Base-by-base conservation (phyloP, 352 stramenopile species). In the Blastocystis sp. region DNA sequence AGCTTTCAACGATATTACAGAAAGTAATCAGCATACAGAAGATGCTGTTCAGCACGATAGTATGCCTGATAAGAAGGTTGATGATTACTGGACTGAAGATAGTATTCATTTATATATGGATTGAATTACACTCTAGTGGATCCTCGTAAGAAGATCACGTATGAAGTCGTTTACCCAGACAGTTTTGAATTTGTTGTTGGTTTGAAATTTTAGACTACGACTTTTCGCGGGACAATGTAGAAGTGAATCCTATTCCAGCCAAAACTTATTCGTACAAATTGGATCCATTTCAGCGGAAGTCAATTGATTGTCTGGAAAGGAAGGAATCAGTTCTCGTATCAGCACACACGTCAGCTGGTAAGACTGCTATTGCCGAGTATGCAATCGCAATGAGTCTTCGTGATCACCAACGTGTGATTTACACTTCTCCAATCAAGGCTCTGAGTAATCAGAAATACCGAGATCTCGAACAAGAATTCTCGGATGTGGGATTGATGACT, bases 401-500 rank as follows among this genome's bases (percentile, higher is more conserved):
- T 39, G 91, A 96, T 81, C 91, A 92, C 58, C 92, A 98, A 88
- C 93, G 96, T 49, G 96, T 98, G 9, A 96, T 99, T 52, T 99
- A 99, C 91, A 99, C 97, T 27, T 98, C 94, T 66, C 97, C 97
- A 7, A 99, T 99, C 91, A 99, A 99, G 88, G 97, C 96, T 49
- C 90, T 99, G 69, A 95, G 90, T 89, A 99, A 99, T 92, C 97
- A 99, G 90, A 99, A 99, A 24, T 88, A 98, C 92, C 91, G 96
- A 32, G 96, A 99, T 89, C 91, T 99, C 49, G 92, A 97, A 88
- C 93, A 93, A 69, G 90, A 95, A 89, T 96, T 96, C 88, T 78
- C 83, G 37, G 93, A 99, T 91, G 96, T 99, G 49, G 97, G 97
- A 16, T 90, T 99, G 5, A 99, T 99, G 95, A 99, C 97, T 5